These are phyloP conservation scores for Gnaphalium uliginosum DNA, from an alignment of 129 eudicot species.

Conservation along the genomic window DNA sequence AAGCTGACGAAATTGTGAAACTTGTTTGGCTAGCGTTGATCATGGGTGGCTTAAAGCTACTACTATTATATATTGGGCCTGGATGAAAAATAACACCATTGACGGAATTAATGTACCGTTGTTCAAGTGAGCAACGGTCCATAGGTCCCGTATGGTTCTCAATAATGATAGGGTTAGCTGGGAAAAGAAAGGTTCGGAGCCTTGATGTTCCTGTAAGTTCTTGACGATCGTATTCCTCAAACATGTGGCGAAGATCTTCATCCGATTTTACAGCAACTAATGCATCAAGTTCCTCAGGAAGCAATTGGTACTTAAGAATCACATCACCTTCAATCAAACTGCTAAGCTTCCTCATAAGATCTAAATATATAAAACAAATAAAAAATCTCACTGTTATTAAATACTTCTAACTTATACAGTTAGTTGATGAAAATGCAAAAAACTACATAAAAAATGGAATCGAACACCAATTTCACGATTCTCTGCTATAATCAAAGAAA, in stretches of 20 bases:
- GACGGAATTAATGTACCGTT: slow-evolving; percentile 69
- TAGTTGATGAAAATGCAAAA: no score
- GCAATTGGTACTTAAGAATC: slow-evolving; percentile 69
- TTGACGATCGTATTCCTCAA: slow-evolving; percentile 66
- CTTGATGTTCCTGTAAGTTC: slow-evolving; percentile 50
- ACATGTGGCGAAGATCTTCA: slow-evolving; percentile 73
- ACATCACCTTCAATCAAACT: slow-evolving; percentile 59
- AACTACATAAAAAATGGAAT: background rate
- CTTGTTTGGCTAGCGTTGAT: slow-evolving; percentile 33
- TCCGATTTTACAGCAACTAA: slow-evolving; percentile 74
- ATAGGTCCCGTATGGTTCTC: slow-evolving; percentile 44
- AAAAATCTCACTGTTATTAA: background rate
- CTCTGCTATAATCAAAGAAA: background rate
- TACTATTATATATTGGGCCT: slow-evolving; percentile 3
- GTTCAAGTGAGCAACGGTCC: slow-evolving; percentile 51
- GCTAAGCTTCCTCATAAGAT: slow-evolving; percentile 72
- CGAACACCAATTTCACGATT: background rate
- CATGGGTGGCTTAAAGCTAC: slow-evolving; percentile 21
- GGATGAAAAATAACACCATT: slow-evolving; percentile 53
- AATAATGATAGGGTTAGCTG: slow-evolving; percentile 42
- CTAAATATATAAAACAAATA: slow-evolving; percentile 29
- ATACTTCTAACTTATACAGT: background rate
- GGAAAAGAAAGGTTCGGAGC: slow-evolving; percentile 76
- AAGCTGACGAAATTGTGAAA: slow-evolving; percentile 42
- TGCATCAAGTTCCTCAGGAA: slow-evolving; percentile 76